Base-by-base conservation (phyloP, 2,329 filamentous ascomycete genomes). In the Neurospora crassa region DNA sequence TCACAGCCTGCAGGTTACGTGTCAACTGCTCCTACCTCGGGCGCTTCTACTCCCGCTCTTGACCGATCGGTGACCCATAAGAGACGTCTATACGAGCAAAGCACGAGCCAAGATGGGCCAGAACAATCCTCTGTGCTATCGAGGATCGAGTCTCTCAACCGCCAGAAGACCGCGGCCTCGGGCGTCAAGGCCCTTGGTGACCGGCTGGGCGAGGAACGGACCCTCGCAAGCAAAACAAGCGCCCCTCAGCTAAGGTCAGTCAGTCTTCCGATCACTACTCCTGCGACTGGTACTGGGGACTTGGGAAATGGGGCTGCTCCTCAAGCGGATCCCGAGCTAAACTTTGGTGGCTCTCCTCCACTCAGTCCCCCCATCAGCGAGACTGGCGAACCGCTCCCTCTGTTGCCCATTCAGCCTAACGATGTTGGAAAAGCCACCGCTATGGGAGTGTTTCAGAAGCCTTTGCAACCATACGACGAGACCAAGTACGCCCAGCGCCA, bases 381-480 rank as follows among this genome's bases (percentile, higher is more conserved):
- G 74, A 84, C 85, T 1, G 91, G 91, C 40, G 92, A 95, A n/a
- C 29, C 53, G 53, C 82, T 85, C 18, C 81, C 86, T 1, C 79
- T 86, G 0, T 84, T 96, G 16, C 81, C 90, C 10, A 86, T 96
- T 14, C 89, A 92, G 72, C 90, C 92, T 0, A 89, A 90, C 73
- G 94, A 97, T 75, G 84, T 88, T 67, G 93, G 92, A 69, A 97
- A 96, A 78, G 92, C 92, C 5, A 96, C 93, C 0, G 91, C 92
- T 0, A 81, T 85, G 76, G 84, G 84, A 24, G 81, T 86, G 34
- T 86, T 87, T 72, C 91, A 91, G 74, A 93, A 93, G 78, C 92
- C 94, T 1, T 82, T 84, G 1, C 88, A 91, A 69, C 87, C 89
- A 8, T 97, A 96, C 75, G 93, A 97, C 76, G 94, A 97, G 77